A percentile compares a stretch with the other conserved stretches of the same genome.
These are phyloP conservation scores for Morella rubra DNA, from an alignment of 306 rosid genomes.

Conservation along the genomic window DNA sequence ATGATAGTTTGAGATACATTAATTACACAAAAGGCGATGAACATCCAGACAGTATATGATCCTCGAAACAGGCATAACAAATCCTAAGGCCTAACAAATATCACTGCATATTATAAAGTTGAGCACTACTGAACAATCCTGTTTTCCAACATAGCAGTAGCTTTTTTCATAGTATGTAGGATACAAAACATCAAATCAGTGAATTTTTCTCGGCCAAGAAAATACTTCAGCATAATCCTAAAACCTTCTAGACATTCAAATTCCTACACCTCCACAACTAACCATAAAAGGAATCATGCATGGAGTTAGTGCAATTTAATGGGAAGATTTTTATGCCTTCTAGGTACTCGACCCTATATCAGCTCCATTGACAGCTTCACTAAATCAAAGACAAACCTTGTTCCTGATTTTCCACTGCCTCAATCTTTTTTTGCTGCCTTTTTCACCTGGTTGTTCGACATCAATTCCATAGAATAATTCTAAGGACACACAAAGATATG, in stretches of 20 bases:
- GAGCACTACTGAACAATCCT: neutral
- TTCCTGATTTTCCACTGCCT: neutral
- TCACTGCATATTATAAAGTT: neutral
- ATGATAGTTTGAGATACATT: neutral
- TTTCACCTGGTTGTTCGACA: neutral
- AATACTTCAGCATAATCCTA: neutral
- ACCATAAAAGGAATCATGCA: neutral
- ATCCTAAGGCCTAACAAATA: neutral
- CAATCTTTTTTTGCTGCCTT: neutral
- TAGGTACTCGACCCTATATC: neutral
- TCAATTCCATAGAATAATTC: neutral
- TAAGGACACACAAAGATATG: neutral
- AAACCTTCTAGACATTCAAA: neutral
- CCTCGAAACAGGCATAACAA: neutral
- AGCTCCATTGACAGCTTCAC: neutral
- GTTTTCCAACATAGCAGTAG: neutral
- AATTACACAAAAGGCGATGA: slow-evolving; percentile 11
- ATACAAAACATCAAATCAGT: neutral
- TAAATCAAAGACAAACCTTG: neutral
- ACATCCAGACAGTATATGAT: neutral
- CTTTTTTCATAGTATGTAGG: neutral
- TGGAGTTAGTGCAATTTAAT: neutral
- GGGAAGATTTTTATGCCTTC: neutral
- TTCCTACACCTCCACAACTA: neutral
- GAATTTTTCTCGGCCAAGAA: neutral